phyloP scores from a whole-genome alignment of 1,284 basidiomycete species.

The Malassezia equina region DNA sequence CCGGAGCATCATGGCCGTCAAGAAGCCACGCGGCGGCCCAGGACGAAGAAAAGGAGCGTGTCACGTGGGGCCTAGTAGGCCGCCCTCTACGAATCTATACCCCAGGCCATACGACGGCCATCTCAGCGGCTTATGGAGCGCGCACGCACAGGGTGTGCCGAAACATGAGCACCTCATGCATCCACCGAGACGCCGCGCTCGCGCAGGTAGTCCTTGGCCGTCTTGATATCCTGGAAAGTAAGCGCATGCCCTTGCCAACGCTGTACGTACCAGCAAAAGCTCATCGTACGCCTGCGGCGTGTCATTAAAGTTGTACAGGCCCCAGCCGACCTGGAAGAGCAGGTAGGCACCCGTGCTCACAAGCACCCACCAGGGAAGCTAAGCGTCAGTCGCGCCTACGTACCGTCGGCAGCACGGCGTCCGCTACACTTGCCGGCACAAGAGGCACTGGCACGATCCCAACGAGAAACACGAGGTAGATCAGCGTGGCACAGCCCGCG shows the following conservation, averaged over 20 bases:
- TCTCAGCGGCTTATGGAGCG: neutral
- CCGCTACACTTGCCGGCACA: conserved; percentile 4
- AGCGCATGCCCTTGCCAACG: no score
- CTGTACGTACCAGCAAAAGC: conserved; percentile 21
- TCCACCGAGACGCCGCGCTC: conserved; percentile 24
- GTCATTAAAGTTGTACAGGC: conserved; percentile 27
- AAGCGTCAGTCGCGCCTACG: conserved; percentile 4
- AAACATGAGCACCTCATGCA: neutral
- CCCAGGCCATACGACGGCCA: neutral
- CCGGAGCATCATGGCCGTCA: conserved; percentile 3
- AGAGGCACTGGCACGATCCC: conserved; percentile 19
- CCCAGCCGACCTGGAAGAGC: conserved; percentile 26
- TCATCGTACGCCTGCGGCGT: conserved; percentile 24
- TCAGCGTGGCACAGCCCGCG: conserved; percentile 1
- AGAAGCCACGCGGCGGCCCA: neutral
- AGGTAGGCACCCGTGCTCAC: conserved; percentile 23
- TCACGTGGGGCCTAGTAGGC: conserved; percentile 5
- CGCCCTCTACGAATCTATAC: neutral
- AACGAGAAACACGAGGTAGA: conserved; percentile 22
- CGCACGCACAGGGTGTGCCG: neutral
- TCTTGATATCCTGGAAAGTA: conserved; percentile 26
- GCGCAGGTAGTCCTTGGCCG: conserved; percentile 25
- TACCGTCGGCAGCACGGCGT: conserved; percentile 20
- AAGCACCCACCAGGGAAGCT: conserved; percentile 32
- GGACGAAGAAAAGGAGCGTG: conserved; percentile 3